phyloP scores from a whole-genome alignment of 2,329 filamentous ascomycete species.

The Parasarocladium wereldwijsianum region DNA sequence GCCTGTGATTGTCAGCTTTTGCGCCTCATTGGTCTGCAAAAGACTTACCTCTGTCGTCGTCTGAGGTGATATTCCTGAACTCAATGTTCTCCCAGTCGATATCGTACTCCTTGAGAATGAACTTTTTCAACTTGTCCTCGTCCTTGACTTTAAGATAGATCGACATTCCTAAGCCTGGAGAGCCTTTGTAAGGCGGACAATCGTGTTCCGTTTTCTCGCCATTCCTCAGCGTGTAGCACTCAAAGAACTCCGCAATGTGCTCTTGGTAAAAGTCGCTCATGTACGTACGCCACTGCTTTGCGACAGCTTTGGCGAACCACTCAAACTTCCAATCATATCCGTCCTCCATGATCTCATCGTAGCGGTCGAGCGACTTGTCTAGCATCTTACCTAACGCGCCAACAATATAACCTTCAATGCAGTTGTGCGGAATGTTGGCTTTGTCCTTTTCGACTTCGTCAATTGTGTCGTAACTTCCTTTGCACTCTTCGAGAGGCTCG shows the following conservation, averaged over 20 bases:
- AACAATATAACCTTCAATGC: conserved; percentile 4
- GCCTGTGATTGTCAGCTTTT: conserved; percentile 5
- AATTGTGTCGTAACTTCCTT: too few relatives aligned
- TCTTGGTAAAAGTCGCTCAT: conserved; percentile 7
- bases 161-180: too few relatives aligned
- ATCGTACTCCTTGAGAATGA: conserved; percentile 8
- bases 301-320: conserved; percentile 5
- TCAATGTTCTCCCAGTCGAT: conserved; percentile 7
- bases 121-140: conserved; percentile 8
- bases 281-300: conserved; percentile 4
- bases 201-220: too few relatives aligned
- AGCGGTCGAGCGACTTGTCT: conserved; percentile 5
- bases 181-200: too few relatives aligned
- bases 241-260: conserved; percentile 1
- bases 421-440: too few relatives aligned
- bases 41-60: conserved; percentile 5
- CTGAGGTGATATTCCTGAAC: conserved; percentile 6
- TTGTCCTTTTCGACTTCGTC: too few relatives aligned
- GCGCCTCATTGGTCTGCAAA: conserved; percentile 7
- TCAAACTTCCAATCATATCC: conserved; percentile 9
- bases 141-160: conserved; percentile 8
- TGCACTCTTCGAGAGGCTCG: too few relatives aligned
- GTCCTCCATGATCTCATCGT: conserved; percentile 6
- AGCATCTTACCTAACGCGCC: conserved; percentile 3
- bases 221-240: not conserved